phyloP scores from a whole-genome alignment of 2,329 filamentous ascomycete species.

The Cladobotryum mycophilum region DNA sequence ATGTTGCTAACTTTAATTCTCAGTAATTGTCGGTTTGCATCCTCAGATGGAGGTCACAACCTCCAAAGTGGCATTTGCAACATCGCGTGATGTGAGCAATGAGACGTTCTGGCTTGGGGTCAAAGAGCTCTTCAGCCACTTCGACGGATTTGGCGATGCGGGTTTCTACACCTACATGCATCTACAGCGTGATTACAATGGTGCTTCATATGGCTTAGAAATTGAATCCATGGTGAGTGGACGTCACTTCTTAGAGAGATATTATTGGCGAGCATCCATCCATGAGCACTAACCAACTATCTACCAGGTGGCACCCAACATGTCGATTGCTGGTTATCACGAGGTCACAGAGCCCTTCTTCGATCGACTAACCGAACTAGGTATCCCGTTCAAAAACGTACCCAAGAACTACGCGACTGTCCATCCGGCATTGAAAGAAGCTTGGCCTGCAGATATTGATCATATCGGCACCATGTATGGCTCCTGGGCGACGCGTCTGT shows the following conservation, averaged over 20 bases:
- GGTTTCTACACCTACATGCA: background rate
- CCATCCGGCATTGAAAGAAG: background rate
- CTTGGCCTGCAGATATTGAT: background rate
- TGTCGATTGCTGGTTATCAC: too few relatives aligned
- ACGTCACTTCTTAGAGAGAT: too few relatives aligned
- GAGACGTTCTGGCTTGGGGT: background rate
- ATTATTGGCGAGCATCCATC: too few relatives aligned
- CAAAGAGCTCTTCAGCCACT: background rate
- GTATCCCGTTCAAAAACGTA: background rate
- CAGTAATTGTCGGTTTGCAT: background rate
- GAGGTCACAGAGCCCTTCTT: too few relatives aligned
- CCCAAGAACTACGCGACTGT: background rate
- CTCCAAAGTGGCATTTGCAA: background rate
- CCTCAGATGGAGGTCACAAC: background rate
- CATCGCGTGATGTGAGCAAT: background rate
- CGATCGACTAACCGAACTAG: too few relatives aligned
- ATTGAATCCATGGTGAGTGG: background rate
- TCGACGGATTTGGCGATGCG: background rate
- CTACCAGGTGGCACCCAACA: too few relatives aligned
- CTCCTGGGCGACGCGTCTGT: background rate
- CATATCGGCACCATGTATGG: background rate
- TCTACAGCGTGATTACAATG: background rate
- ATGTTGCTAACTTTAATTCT: background rate
- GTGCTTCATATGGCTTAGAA: background rate
- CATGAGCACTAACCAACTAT: background rate